phyloP scores from a whole-genome alignment of 106 monocot genomes.

The Acanthochlamys bracteata region DNA sequence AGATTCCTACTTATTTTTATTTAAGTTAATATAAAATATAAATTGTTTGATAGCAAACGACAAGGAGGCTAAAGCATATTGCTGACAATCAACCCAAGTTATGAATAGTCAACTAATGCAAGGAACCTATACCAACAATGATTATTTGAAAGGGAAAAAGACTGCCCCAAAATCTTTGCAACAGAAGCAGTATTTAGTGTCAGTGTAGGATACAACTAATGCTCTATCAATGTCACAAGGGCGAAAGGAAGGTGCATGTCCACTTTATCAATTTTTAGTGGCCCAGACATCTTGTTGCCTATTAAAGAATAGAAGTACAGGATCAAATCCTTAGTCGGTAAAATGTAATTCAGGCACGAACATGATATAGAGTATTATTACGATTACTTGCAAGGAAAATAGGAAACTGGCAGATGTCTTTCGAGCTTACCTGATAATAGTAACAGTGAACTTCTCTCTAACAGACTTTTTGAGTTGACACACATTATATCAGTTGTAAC shows the following conservation, averaged over 20 bases:
- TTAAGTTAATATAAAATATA: too few relatives aligned
- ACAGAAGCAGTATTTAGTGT: not conserved
- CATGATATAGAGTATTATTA: not conserved
- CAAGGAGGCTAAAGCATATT: too few relatives aligned
- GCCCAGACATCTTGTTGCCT: constrained; percentile 99
- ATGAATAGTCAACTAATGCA: too few relatives aligned
- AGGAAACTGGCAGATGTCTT: not conserved
- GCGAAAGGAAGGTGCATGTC: constrained; percentile 88
- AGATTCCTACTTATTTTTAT: too few relatives aligned
- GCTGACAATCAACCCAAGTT: too few relatives aligned
- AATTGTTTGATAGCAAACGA: too few relatives aligned
- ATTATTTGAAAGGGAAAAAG: not conserved
- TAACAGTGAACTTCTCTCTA: constrained; percentile 83
- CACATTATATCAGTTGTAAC: constrained; percentile 97
- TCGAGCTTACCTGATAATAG: constrained; percentile 52
- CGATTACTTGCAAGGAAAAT: not conserved
- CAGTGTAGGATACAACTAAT: constrained; percentile 64
- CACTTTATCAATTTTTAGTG: constrained; percentile 99
- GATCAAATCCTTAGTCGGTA: too few relatives aligned
- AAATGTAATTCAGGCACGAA: not conserved
- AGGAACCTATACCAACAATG: not conserved
- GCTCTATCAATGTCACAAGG: constrained; percentile 95
- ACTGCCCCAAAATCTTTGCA: not conserved
- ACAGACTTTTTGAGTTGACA: constrained; percentile 72
- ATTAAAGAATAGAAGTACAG: constrained; percentile 1